Base-by-base conservation (phyloP, 179 eudicot species). In the Sideroxylon spinosum region DNA sequence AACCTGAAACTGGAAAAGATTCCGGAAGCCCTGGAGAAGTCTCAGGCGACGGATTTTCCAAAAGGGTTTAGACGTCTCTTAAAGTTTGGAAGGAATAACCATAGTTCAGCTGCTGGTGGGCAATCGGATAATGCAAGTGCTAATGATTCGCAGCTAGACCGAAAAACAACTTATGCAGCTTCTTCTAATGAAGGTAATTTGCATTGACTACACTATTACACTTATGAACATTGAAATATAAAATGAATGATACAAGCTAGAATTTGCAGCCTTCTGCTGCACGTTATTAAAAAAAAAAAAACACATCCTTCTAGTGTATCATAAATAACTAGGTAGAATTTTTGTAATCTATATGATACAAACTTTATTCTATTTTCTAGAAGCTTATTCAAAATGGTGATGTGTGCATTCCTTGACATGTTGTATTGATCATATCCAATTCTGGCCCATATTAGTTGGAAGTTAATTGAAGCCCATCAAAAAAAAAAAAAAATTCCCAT, bases 21-120 rank as follows among this genome's bases (percentile, higher is more conserved):
- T 76, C 85, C 89, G 62, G 92, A 88, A 78, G 78, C 82, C 67
- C 77, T 80, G 22, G 91, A 81, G 79, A 92, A 86, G 83, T 78
- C 78, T 71, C 86, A 72, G 52, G 90, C 80, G 57, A 93, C 90
- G 86, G 93, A 87, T 68, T 81, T 91, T 55, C 74, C 97, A 2
- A 95, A 90, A 85, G 98, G 98, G 72, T 88, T 95, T 56, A 95
- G 84, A 80, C 88, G 92, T 76, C 87, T 95, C 19, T 84, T 93
- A 82, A 91, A 81, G 83, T 88, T 93, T 81, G 97, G 92, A 76
- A 91, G 76, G 86, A 93, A 88, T 88, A 84, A 76, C 68, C 90
- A 87, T 48, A 49, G 69, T 76, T 88, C 97, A 76, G 66, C 85
- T 52, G 78, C 82, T 79, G 93, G 77, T 69, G 70, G 76, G n/a